Percentiles rank a stretch among this genome's conserved stretches.
phyloP scores from a whole-genome alignment of 1,284 basidiomycete genomes.

The Trametes hirsuta region DNA sequence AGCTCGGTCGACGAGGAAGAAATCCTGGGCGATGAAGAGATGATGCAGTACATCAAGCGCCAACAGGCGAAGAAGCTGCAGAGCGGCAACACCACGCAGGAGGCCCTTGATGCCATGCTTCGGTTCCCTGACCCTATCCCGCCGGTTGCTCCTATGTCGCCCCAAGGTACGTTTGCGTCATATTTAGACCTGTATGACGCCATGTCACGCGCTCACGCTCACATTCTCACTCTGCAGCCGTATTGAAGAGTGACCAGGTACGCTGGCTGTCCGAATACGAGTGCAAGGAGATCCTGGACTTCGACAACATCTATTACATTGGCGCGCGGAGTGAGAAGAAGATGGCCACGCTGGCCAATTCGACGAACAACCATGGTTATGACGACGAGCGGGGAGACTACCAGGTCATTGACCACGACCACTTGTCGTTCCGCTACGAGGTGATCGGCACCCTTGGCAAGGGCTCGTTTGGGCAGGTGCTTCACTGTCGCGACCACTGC shows the following conservation, averaged over 20 bases:
- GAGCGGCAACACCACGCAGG: slow-evolving; percentile 72
- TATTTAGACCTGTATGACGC: neutral
- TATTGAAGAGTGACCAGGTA: slow-evolving; percentile 63
- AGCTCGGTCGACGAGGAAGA: slow-evolving; percentile 89
- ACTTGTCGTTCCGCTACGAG: slow-evolving; percentile 96
- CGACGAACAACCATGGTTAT: slow-evolving; percentile 92
- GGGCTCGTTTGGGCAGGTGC: slow-evolving; percentile 97
- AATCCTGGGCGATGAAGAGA: slow-evolving; percentile 91
- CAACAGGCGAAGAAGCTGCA: slow-evolving; percentile 90
- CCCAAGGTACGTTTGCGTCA: slow-evolving; percentile 56
- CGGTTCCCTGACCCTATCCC: slow-evolving; percentile 90
- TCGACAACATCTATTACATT: slow-evolving; percentile 82
- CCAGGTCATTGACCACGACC: slow-evolving; percentile 87
- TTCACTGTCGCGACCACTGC: slow-evolving; percentile 95
- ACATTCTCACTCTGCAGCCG: slow-evolving; percentile 43
- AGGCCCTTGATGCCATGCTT: slow-evolving; percentile 87
- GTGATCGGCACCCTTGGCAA: slow-evolving; percentile 92
- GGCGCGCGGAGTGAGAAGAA: slow-evolving; percentile 86
- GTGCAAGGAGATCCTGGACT: slow-evolving; percentile 90
- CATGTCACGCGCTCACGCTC: slow-evolving; percentile 4
- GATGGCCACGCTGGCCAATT: slow-evolving; percentile 68
- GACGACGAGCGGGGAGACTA: slow-evolving; percentile 99
- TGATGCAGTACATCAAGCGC: slow-evolving; percentile 91
- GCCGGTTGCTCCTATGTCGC: slow-evolving; percentile 70
- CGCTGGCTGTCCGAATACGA: slow-evolving; percentile 85